phyloP scores from a whole-genome alignment of 208 protist genomes.

The Giardia duodenalis region DNA sequence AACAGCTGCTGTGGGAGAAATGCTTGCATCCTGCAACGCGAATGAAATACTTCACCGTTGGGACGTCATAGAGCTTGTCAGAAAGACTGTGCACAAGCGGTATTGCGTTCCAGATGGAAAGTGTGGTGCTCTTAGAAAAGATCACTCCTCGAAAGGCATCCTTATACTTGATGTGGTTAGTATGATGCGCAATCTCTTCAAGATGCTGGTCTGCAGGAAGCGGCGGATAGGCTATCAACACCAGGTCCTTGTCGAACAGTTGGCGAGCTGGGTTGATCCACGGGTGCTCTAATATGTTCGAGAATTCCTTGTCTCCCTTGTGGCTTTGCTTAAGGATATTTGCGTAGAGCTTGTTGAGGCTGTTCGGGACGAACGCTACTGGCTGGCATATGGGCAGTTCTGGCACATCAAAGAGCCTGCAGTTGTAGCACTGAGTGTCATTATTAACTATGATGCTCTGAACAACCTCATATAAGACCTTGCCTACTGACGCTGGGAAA shows the following conservation, averaged over 20 bases:
- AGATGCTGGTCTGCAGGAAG: neutral
- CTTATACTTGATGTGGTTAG: too few species aligned
- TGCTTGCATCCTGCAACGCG: neutral
- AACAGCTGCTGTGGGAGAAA: neutral
- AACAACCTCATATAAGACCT: too few species aligned
- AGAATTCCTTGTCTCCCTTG: neutral
- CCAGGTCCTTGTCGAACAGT: neutral
- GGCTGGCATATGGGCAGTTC: neutral
- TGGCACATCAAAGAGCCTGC: neutral
- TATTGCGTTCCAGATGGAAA: too few species aligned
- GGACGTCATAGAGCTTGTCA: neutral
- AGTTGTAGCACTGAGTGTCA: neutral
- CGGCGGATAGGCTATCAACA: neutral
- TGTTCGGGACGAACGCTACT: neutral
- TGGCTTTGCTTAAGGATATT: neutral
- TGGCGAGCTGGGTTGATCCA: neutral
- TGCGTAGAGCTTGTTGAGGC: neutral
- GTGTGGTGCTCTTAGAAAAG: too few species aligned
- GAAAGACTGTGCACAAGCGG: too few species aligned
- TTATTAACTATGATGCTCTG: neutral
- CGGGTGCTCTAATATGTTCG: neutral
- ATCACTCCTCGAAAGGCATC: too few species aligned
- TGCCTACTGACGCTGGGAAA: too few species aligned
- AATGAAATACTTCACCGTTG: neutral
- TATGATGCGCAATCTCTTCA: too few species aligned